Conservation (phyloP, 441 rosid species). For the Hura crepitans region DNA sequence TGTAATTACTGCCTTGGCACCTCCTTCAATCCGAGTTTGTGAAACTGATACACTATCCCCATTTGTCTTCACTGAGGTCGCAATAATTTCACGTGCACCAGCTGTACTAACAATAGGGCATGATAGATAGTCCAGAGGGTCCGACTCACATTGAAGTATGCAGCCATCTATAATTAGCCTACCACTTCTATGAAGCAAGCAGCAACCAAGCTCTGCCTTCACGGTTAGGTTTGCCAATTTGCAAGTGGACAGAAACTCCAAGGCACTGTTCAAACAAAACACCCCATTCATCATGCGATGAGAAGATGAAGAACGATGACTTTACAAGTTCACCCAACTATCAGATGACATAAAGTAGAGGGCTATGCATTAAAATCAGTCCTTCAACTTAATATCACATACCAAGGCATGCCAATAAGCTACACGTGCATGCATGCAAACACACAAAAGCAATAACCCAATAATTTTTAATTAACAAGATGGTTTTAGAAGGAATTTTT, state of each 20-base stretch:
- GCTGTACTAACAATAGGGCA: constrained; percentile 85
- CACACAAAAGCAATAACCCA: neutral
- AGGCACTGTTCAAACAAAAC: constrained; percentile 56
- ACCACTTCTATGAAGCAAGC: constrained; percentile 90
- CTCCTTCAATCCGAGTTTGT: constrained; percentile 86
- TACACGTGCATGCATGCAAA: neutral
- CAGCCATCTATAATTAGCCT: constrained; percentile 81
- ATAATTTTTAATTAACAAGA: neutral
- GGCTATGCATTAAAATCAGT: constrained; percentile 10
- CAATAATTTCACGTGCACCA: constrained; percentile 27
- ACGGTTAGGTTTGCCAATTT: constrained; percentile 78
- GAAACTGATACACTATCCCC: constrained; percentile 59
- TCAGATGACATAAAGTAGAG: neutral
- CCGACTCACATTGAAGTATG: constrained; percentile 74
- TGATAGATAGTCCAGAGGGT: constrained; percentile 83
- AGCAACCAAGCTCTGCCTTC: constrained; percentile 90
- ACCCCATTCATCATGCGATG: constrained; percentile 22
- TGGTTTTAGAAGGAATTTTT: neutral
- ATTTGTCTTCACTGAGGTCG: constrained; percentile 36
- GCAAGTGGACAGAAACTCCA: constrained; percentile 79
- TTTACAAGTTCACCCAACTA: constrained; percentile 16
- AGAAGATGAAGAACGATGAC: neutral
- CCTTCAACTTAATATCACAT: neutral
- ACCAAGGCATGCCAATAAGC: neutral
- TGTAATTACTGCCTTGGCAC: constrained; percentile 79